Evolutionary conservation across 2,329 filamentous ascomycete genomes (phyloP).

Genomic region (Colletotrichum noveboracense): DNA sequence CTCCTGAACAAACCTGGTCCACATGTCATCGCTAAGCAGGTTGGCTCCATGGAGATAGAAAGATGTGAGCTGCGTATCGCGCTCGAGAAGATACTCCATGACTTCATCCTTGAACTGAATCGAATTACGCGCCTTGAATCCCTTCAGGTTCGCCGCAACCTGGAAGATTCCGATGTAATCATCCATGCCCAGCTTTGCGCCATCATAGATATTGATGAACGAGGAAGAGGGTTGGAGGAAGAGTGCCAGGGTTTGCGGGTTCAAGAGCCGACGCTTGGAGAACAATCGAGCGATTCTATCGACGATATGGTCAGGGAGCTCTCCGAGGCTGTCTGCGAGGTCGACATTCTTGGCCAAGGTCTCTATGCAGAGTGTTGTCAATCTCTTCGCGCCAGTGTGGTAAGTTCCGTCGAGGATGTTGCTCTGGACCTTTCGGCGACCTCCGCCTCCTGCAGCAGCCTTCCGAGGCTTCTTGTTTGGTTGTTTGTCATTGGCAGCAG

Average conservation of each 20-base stretch:
- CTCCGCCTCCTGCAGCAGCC: constrained; percentile 53
- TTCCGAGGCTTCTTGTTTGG: constrained; percentile 37
- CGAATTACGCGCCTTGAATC: constrained; percentile 80
- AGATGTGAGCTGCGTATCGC: constrained; percentile 70
- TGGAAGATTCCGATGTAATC: constrained; percentile 86
- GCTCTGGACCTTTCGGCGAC: constrained; percentile 80
- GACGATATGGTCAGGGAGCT: constrained; percentile 58
- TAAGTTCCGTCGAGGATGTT: constrained; percentile 80
- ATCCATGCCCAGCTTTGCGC: constrained; percentile 69
- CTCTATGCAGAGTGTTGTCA: constrained; percentile 69
- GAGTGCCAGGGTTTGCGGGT: constrained; percentile 57
- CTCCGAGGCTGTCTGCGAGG: constrained; percentile 66
- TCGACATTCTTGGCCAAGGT: constrained; percentile 67
- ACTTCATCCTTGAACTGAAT: constrained; percentile 90
- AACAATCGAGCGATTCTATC: constrained; percentile 66
- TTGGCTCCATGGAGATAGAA: constrained; percentile 87
- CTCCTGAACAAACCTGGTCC: constrained; percentile 71
- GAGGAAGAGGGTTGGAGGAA: constrained; percentile 60
- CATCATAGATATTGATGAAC: constrained; percentile 62
- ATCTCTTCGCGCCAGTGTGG: constrained; percentile 68
- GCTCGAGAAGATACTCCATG: constrained; percentile 79
- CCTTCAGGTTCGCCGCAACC: constrained; percentile 70
- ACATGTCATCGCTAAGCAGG: constrained; percentile 77
- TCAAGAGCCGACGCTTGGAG: constrained; percentile 64
- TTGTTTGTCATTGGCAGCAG: constrained; percentile 50